phyloP scores from a whole-genome alignment of 176 grass and related monocot genomes.

The Typha latifolia region DNA sequence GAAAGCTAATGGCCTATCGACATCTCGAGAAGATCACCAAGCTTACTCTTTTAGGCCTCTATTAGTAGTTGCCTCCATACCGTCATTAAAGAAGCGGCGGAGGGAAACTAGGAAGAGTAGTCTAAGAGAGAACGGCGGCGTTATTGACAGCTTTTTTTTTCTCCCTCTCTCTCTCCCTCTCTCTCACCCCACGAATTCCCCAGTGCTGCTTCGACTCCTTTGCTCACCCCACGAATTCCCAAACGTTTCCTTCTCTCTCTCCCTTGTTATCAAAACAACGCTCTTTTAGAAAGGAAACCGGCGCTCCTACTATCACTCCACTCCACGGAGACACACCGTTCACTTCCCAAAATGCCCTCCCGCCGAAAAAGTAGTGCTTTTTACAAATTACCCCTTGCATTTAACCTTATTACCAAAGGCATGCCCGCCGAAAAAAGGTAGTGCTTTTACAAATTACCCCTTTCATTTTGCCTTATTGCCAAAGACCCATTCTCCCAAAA shows the following conservation, averaged over 20 bases:
- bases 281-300: background rate
- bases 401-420: background rate
- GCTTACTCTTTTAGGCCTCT: background rate
- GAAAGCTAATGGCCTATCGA: background rate
- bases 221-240: too few relatives aligned
- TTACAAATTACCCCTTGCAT: background rate
- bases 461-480: too few relatives aligned
- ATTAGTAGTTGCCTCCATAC: background rate
- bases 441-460: background rate
- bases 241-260: too few relatives aligned
- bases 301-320: background rate
- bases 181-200: background rate
- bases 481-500: too few relatives aligned
- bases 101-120: too few relatives aligned
- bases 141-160: background rate
- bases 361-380: background rate
- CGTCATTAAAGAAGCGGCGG: background rate
- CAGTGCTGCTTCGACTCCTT: too few relatives aligned
- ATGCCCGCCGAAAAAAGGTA: background rate
- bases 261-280: background rate
- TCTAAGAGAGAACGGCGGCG: slow-evolving; percentile 1
- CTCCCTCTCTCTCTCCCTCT: background rate
- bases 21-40: background rate
- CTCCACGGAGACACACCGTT: background rate
- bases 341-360: background rate